Evolutionary conservation across 176 grass and related monocot species (phyloP).

Genomic region (Juncus inflexus): DNA sequence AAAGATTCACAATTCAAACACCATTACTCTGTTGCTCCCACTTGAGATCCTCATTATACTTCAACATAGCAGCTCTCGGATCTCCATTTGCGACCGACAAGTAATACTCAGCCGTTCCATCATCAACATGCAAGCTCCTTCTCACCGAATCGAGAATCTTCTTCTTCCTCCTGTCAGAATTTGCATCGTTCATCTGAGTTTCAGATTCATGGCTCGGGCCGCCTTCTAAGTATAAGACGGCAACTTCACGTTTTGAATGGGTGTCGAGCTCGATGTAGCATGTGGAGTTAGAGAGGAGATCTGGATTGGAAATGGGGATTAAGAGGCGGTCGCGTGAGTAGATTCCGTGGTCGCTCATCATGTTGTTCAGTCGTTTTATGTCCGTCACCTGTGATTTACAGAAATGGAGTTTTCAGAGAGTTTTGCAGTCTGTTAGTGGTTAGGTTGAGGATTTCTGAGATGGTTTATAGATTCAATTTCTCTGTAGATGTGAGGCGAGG

Average conservation of each 20-base stretch:
- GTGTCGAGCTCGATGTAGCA: constrained; percentile 88
- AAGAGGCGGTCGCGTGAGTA: constrained; percentile 87
- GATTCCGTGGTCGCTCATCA: constrained; percentile 98
- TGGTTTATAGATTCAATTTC: too few species aligned
- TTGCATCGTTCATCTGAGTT: not conserved
- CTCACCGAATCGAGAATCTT: constrained; percentile 69
- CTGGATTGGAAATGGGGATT: constrained; percentile 54
- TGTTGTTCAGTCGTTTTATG: constrained; percentile 86
- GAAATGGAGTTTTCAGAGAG: not conserved
- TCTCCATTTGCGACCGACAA: constrained; percentile 63
- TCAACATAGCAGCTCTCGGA: constrained; percentile 79
- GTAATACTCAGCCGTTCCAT: constrained; percentile 90
- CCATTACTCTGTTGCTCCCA: constrained; percentile 55
- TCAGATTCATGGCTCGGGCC: constrained; percentile 31
- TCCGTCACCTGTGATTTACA: constrained; percentile 48
- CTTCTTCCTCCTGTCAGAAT: constrained; percentile 35
- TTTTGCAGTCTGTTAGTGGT: not conserved
- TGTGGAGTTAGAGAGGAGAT: constrained; percentile 57
- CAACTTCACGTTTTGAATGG: constrained; percentile 81
- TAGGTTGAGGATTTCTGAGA: not conserved
- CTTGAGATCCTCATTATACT: constrained; percentile 75
- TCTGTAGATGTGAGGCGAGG: not conserved
- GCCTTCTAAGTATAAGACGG: constrained; percentile 60
- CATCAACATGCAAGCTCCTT: constrained; percentile 67
- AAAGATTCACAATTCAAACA: constrained; percentile 2